phyloP scores from a whole-genome alignment of 1,139 yeast species.

The Yamadazyma aaseri region DNA sequence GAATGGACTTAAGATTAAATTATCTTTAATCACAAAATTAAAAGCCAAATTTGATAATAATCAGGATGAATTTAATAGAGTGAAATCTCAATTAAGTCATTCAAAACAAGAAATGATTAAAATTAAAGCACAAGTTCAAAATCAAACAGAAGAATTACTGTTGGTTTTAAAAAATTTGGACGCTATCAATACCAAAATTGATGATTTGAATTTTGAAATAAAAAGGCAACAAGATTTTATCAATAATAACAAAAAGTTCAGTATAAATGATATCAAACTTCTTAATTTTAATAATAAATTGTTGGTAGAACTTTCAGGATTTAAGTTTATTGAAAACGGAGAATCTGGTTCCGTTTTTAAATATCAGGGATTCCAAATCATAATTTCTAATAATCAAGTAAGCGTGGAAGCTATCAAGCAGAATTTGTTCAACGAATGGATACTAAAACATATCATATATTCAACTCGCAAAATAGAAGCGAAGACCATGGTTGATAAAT shows the following conservation, averaged over 20 bases:
- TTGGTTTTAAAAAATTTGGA: conserved; percentile 15
- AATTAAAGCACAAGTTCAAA: conserved; percentile 13
- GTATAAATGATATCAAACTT: conserved; percentile 23
- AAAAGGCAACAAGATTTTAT: conserved; percentile 16
- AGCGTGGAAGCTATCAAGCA: conserved; percentile 5
- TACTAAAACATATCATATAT: conserved; percentile 7
- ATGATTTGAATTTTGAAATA: conserved; percentile 16
- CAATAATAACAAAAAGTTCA: conserved; percentile 24
- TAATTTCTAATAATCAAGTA: conserved; percentile 6
- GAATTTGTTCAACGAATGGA: conserved; percentile 14
- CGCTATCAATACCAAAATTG: conserved; percentile 18
- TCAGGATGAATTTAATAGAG: conserved; percentile 15
- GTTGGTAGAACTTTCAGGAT: conserved; percentile 23
- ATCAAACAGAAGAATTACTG: conserved; percentile 13
- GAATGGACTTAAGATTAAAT: conserved; percentile 20
- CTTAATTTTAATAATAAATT: conserved; percentile 23
- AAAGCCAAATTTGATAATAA: conserved; percentile 18
- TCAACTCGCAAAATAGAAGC: conserved; percentile 14
- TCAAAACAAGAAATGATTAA: conserved; percentile 16
- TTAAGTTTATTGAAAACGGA: conserved; percentile 17
- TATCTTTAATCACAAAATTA: conserved; percentile 21
- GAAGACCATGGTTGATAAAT: conserved; percentile 16
- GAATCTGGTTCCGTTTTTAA: conserved; percentile 12
- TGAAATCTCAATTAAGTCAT: conserved; percentile 12
- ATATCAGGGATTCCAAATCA: conserved; percentile 11